These are phyloP conservation scores for Sarcodon aspratus DNA, from an alignment of 768 basidiomycete genomes.

Conservation along the genomic window DNA sequence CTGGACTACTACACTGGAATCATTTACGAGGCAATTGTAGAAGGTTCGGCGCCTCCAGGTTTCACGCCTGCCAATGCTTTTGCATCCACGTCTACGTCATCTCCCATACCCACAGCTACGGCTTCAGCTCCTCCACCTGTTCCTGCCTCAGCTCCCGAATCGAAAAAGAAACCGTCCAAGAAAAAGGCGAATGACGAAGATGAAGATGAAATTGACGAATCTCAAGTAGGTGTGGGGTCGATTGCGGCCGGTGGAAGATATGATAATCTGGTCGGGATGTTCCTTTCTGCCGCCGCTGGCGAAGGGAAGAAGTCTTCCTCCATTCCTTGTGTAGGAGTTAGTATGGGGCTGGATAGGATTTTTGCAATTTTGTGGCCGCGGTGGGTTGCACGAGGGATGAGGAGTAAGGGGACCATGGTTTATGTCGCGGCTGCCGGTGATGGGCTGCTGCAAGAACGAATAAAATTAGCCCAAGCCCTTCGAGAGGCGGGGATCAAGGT, in stretches of 20 bases:
- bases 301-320: slow-evolving; percentile 55
- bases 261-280: slow-evolving; percentile 89
- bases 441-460: slow-evolving; percentile 77
- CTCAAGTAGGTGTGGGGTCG: slow-evolving; percentile 91
- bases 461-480: slow-evolving; percentile 67
- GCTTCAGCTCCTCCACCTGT: slow-evolving; percentile 13
- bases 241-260: slow-evolving; percentile 98
- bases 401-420: slow-evolving; percentile 87
- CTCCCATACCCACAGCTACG: slow-evolving; percentile 8
- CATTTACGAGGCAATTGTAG: slow-evolving; percentile 93
- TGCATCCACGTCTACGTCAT: slow-evolving; percentile 22
- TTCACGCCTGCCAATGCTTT: slow-evolving; percentile 46
- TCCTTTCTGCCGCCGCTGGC: slow-evolving; percentile 71
- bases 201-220: slow-evolving; percentile 86
- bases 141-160: slow-evolving; percentile 19
- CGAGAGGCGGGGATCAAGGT: slow-evolving; percentile 86
- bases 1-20: slow-evolving; percentile 98
- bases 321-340: slow-evolving; percentile 87
- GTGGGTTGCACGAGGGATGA: slow-evolving; percentile 67
- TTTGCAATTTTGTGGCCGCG: slow-evolving; percentile 87
- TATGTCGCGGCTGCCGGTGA: slow-evolving; percentile 91
- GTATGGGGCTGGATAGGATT: slow-evolving; percentile 87
- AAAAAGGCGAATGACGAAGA: slow-evolving; percentile 40
- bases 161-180: slow-evolving; percentile 25
- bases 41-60: slow-evolving; percentile 86